Evolutionary conservation across 2,329 filamentous ascomycete genomes (phyloP).

Genomic region (Trichoderma harzianum): DNA sequence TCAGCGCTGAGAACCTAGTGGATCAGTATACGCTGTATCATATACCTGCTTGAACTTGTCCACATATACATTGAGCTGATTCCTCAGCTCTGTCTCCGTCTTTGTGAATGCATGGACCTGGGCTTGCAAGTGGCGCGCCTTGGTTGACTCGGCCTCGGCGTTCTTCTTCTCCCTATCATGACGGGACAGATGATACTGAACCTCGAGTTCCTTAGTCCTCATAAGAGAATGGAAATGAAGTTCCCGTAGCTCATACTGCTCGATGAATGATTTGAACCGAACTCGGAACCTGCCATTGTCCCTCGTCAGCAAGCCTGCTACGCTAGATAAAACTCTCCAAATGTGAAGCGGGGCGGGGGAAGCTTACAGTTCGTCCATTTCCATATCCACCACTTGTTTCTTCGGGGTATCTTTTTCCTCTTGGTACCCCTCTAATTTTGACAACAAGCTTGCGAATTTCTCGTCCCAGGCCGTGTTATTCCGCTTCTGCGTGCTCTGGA

Average conservation of each 20-base stretch:
- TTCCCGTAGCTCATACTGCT: constrained; percentile 94
- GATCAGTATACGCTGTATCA: constrained; percentile 13
- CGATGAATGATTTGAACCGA: constrained; percentile 90
- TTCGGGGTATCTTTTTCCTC: constrained; percentile 81
- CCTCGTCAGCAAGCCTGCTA: background rate
- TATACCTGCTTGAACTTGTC: constrained; percentile 99
- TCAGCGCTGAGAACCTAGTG: constrained; percentile 19
- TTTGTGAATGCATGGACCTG: constrained; percentile 96
- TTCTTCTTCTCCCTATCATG: constrained; percentile 87
- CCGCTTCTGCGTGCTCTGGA: constrained; percentile 80
- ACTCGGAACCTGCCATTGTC: constrained; percentile 66
- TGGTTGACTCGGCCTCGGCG: constrained; percentile 75
- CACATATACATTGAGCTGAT: constrained; percentile 96
- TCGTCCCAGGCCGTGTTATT: constrained; percentile 82
- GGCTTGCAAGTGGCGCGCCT: constrained; percentile 79
- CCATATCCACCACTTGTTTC: constrained; percentile 76
- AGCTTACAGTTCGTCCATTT: constrained; percentile 82
- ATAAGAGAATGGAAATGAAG: constrained; percentile 89
- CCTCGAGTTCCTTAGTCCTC: constrained; percentile 91
- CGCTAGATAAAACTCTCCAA: background rate
- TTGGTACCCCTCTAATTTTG: constrained; percentile 84
- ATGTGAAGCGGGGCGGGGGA: background rate
- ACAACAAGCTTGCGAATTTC: constrained; percentile 74
- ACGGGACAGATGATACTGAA: constrained; percentile 84
- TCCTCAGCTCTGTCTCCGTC: constrained; percentile 88